Evolutionary conservation across 2,329 filamentous ascomycete species (phyloP), one percentile per base, ranked within the genome.

Genomic region (Lachnellula suecica): DNA sequence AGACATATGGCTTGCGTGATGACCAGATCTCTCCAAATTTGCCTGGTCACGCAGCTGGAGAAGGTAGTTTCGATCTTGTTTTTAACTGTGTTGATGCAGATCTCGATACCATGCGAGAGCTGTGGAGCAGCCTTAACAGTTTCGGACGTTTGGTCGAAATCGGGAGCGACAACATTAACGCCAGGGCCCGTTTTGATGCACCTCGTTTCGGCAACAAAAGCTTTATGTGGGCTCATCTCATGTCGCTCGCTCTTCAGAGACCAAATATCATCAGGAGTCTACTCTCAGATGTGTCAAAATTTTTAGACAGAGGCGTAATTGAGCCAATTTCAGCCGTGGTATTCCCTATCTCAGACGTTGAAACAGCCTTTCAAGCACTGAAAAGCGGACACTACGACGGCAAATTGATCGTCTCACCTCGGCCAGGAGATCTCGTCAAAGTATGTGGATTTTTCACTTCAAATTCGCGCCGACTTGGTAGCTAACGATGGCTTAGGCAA

Each of bases 131-230:
- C 47, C 29, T 76, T 5, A 68, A 70, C 1, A 56, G 61, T 1
- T 72, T 71, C 49, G 74, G 74, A 2, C 59, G 69, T 0, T 73
- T 76, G 40, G 56, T 76, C 0, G 73, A 76, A 53, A 64, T 76
- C n/a, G 70, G 71, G 1, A 72, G 71, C 35, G 61, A 63, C 2
- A 71, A 74, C 37, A 60, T 64, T 9, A 47, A 54, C 15, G 43
- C 35, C 15, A 72, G 70, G 15, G 68, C 66, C 1, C 59, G 72
- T 4, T 72, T 77, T 64, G 53, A 66, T 2, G 64, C 64, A 62
- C 52, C 51, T 1, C 61, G 64, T 1, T 77, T 78, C 44, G 63
- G 68, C 2, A 76, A 71, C 35, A 66, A 72, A 15, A 71, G 67
- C 1, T 78, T 78, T 50, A 61, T 70, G 2, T 70, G 69, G 0